Conservation (phyloP, 2,329 filamentous ascomycete species). For the Cladophialophora exuberans region DNA sequence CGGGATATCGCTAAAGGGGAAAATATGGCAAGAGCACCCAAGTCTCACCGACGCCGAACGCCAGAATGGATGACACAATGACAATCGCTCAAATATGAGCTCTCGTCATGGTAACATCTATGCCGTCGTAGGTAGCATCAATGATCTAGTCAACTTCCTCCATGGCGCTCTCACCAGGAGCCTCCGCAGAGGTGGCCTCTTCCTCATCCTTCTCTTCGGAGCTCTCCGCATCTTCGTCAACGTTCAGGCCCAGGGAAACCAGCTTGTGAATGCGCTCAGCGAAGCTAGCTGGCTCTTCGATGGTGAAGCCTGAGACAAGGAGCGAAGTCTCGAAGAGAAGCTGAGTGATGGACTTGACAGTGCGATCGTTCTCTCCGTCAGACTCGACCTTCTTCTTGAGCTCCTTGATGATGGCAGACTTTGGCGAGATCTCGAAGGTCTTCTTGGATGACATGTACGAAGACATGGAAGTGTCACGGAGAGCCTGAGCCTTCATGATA, state of each 20-base stretch:
- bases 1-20: slow-evolving; percentile 29
- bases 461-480: slow-evolving; percentile 99
- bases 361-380: slow-evolving; percentile 97
- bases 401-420: slow-evolving; percentile 97
- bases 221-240: slow-evolving; percentile 88
- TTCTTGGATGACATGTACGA: slow-evolving; percentile 99
- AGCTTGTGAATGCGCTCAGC: slow-evolving; percentile 99
- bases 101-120: slow-evolving; percentile 26
- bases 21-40: slow-evolving; percentile 14
- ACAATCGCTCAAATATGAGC: slow-evolving; percentile 16
- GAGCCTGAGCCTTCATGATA: slow-evolving; percentile 99
- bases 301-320: slow-evolving; percentile 98
- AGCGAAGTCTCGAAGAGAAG: slow-evolving; percentile 99
- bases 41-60: slow-evolving; percentile 23
- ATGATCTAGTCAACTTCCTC: slow-evolving; percentile 93
- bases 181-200: slow-evolving; percentile 61
- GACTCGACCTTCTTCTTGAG: slow-evolving; percentile 98
- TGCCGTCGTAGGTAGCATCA: slow-evolving; percentile 6
- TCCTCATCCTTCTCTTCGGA: slow-evolving; percentile 60
- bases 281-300: slow-evolving; percentile 97
- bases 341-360: slow-evolving; percentile 98
- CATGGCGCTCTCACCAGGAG: slow-evolving; percentile 90
- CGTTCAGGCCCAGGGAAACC: slow-evolving; percentile 94
- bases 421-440: slow-evolving; percentile 99
- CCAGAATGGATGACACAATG: slow-evolving; percentile 24